Evolutionary conservation across 208 protist genomes (phyloP).

Genomic region (Herpetomonas tarakana): DNA sequence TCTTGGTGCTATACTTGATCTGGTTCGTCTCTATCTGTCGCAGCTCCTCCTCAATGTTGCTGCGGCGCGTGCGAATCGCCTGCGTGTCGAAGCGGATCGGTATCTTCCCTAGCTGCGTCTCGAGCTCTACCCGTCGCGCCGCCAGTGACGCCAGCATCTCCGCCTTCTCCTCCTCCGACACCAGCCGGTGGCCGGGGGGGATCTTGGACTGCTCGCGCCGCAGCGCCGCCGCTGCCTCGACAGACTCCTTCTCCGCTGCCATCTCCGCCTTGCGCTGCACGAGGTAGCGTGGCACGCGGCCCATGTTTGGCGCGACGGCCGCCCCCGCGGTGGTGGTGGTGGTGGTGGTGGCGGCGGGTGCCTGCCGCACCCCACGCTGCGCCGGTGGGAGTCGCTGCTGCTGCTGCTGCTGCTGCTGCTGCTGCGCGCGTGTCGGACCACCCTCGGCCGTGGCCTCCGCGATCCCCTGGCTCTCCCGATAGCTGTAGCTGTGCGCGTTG

Average conservation of each 20-base stretch:
- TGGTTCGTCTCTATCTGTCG: constrained; percentile 57
- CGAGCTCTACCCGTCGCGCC: constrained; percentile 58
- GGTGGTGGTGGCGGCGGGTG: constrained; percentile 1
- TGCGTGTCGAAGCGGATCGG: constrained; percentile 85
- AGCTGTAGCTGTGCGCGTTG: constrained; percentile 40
- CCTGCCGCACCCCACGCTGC: neutral
- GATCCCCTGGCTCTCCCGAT: constrained; percentile 36
- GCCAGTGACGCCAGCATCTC: constrained; percentile 53
- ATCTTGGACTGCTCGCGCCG: constrained; percentile 63
- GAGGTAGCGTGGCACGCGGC: constrained; percentile 68
- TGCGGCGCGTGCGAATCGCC: constrained; percentile 49
- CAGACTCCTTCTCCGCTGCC: constrained; percentile 61
- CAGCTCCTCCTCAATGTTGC: constrained; percentile 72
- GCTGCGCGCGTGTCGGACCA: neutral
- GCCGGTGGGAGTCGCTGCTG: constrained; percentile 1
- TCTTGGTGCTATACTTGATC: constrained; percentile 66
- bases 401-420: constrained; percentile 3
- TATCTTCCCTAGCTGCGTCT: constrained; percentile 76
- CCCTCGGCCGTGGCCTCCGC: neutral
- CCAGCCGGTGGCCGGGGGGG: constrained; percentile 74
- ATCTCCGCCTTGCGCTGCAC: constrained; percentile 82
- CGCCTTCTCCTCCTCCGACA: constrained; percentile 73
- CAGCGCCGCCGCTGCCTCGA: constrained; percentile 44
- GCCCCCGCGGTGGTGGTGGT: neutral
- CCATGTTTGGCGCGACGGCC: constrained; percentile 21